Conservation (phyloP, 176 grass and related monocot genomes). For the Stipa capillata region DNA sequence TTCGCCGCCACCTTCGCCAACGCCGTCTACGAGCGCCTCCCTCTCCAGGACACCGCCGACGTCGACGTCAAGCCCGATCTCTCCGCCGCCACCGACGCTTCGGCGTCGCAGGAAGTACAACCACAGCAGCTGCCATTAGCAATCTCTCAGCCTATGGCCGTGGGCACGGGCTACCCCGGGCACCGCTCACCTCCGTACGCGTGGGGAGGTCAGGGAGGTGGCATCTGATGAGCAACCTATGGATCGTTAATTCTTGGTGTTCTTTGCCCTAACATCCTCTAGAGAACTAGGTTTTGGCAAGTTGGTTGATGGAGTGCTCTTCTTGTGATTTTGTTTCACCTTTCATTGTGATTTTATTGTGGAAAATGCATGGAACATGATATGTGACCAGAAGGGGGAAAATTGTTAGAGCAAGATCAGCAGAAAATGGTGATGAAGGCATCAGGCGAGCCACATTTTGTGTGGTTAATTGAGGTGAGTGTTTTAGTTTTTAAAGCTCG, state of each 20-base stretch:
- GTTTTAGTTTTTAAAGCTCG: slow-evolving; percentile 5
- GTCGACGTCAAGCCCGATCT: slow-evolving; percentile 41
- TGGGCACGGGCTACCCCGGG: slow-evolving; percentile 7
- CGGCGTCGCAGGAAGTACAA: slow-evolving; percentile 1
- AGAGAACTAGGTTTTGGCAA: slow-evolving; percentile 34
- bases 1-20: slow-evolving; percentile 53
- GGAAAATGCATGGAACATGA: background rate
- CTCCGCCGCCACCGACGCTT: slow-evolving; percentile 1
- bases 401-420: background rate
- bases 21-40: slow-evolving; percentile 59
- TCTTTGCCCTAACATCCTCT: slow-evolving; percentile 41
- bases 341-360: slow-evolving; percentile 12
- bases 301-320: background rate
- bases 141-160: background rate
- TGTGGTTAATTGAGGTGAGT: slow-evolving; percentile 21
- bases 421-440: background rate
- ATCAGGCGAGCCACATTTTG: background rate
- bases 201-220: slow-evolving; percentile 30
- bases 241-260: background rate
- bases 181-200: slow-evolving; percentile 42
- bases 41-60: slow-evolving; percentile 20
- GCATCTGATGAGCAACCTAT: slow-evolving; percentile 6
- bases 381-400: background rate
- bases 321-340: slow-evolving; percentile 24
- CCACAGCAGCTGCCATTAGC: background rate